phyloP scores from a whole-genome alignment of 306 rosid species.

The Cucumis sativus region DNA sequence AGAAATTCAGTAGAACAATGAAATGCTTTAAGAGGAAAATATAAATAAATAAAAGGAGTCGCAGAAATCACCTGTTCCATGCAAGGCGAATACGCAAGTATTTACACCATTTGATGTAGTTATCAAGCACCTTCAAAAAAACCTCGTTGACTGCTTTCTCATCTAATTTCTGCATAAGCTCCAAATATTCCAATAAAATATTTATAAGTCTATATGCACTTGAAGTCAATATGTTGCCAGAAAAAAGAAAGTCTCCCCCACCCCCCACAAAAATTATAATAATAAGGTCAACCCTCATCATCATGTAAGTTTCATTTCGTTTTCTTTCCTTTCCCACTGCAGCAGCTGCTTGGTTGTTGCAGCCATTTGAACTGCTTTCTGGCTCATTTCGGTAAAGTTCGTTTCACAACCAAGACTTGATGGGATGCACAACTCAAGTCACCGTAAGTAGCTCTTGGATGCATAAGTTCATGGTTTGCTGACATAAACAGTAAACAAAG shows the following conservation, averaged over 20 bases:
- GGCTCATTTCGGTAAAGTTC: neutral
- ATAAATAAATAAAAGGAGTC: constrained; percentile 1
- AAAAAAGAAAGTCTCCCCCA: neutral
- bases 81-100: constrained; percentile 70
- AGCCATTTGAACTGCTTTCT: neutral
- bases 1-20: constrained; percentile 13
- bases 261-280: neutral
- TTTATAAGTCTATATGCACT: neutral
- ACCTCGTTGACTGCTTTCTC: constrained; percentile 76
- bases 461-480: neutral
- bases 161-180: constrained; percentile 61
- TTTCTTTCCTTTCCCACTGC: neutral
- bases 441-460: neutral
- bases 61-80: constrained; percentile 71
- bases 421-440: neutral
- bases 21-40: constrained; percentile 13
- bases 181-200: neutral
- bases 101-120: constrained; percentile 85
- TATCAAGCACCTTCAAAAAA: constrained; percentile 76
- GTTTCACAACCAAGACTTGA: neutral
- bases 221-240: neutral
- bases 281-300: neutral
- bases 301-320: neutral
- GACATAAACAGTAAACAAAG: neutral
- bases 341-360: neutral